These are phyloP conservation scores for Acanthamoeba rhysodes DNA, from an alignment of 208 protist species.

Conservation along the genomic window DNA sequence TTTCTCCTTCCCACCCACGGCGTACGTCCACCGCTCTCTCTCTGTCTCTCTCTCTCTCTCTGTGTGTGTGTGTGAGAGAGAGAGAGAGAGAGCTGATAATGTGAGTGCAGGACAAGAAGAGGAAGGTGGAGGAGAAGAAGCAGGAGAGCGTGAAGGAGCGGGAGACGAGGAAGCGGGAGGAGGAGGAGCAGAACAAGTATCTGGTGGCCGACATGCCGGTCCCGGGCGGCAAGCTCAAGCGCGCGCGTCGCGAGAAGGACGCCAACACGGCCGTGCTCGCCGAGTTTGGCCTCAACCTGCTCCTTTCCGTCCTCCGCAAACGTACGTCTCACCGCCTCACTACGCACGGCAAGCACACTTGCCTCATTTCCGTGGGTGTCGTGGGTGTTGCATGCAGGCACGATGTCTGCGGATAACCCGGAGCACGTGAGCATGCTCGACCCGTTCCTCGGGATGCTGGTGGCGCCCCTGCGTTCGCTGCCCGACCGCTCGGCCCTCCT, in stretches of 20 bases:
- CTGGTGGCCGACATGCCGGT: conserved; percentile 33
- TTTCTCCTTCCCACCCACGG: conserved; percentile 8
- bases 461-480: not conserved
- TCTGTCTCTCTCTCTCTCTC: too few relatives aligned
- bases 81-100: not conserved
- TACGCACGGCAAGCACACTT: not conserved
- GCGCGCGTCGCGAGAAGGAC: conserved; percentile 31
- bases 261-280: conserved; percentile 34
- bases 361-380: not conserved
- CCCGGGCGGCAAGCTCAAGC: conserved; percentile 41
- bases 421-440: conserved; percentile 59
- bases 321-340: not conserved
- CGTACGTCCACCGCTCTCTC: not conserved
- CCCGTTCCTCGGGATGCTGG: conserved; percentile 32
- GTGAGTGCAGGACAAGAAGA: not conserved
- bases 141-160: not conserved
- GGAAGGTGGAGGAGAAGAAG: not conserved
- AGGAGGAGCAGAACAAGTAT: conserved; percentile 62
- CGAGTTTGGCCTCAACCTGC: conserved; percentile 42
- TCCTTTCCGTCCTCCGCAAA: conserved; percentile 37
- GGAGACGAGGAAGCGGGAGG: not conserved
- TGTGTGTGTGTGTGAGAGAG: not conserved
- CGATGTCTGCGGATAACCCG: conserved; percentile 14
- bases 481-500: conserved; percentile 26
- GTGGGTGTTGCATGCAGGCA: not conserved